Evolutionary conservation across 345 rosid genomes (phyloP).

Genomic region (Salix brachista): DNA sequence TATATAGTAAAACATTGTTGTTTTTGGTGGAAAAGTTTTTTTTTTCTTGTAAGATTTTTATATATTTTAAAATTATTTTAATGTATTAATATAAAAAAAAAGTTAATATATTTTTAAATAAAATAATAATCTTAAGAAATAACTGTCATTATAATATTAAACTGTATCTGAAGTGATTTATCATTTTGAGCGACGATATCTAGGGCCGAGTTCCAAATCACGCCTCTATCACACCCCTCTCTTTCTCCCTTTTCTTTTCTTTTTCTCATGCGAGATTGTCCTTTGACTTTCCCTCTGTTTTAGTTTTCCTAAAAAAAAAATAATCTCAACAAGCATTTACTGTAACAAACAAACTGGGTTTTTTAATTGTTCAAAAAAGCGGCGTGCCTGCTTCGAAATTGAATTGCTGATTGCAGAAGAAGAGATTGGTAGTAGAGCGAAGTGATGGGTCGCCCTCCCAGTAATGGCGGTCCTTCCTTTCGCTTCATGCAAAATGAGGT

Average conservation of each 20-base stretch:
- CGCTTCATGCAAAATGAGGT: conserved; percentile 84
- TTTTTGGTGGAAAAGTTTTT: too few relatives aligned
- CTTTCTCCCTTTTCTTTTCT: background rate
- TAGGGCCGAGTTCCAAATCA: background rate
- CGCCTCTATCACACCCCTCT: background rate
- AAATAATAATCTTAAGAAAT: too few relatives aligned
- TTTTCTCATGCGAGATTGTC: background rate
- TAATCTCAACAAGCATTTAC: background rate
- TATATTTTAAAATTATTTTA: too few relatives aligned
- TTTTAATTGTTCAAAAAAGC: background rate
- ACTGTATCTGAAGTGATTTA: too few relatives aligned
- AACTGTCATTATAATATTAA: too few relatives aligned
- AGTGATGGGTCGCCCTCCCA: conserved; percentile 89
- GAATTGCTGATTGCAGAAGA: background rate
- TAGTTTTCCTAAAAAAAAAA: background rate
- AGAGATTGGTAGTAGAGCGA: background rate
- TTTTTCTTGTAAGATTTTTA: too few relatives aligned
- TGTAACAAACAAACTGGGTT: too few relatives aligned
- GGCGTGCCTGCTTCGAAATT: background rate
- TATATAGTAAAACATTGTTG: too few relatives aligned
- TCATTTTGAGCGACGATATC: too few relatives aligned
- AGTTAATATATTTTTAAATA: too few relatives aligned
- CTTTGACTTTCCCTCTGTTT: background rate
- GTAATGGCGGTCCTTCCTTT: conserved; percentile 94
- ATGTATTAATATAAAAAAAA: too few relatives aligned